Evolutionary conservation across 164 flowering plant species (phyloP).

Genomic region (Buxus sempervirens): DNA sequence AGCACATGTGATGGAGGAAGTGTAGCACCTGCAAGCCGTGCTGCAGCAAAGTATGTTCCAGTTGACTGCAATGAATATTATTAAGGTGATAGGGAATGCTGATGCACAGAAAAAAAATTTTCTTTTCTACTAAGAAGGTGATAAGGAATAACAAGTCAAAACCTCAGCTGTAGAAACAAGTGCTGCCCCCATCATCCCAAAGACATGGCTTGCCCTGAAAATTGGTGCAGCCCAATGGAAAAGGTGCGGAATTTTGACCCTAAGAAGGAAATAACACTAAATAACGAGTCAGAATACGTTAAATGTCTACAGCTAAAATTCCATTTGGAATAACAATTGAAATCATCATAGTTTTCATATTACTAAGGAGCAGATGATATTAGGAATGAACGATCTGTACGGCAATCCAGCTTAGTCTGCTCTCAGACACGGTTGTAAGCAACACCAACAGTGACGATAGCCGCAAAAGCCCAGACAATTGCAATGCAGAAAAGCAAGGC

Average conservation of each 20-base stretch:
- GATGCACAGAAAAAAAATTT: background rate
- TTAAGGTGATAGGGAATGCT: background rate
- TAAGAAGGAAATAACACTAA: conserved; percentile 18
- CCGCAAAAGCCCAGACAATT: conserved; percentile 86
- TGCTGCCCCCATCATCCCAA: conserved; percentile 99
- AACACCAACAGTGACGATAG: conserved; percentile 78
- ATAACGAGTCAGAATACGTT: background rate
- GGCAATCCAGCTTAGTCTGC: conserved; percentile 65
- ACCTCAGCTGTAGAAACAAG: conserved; percentile 94
- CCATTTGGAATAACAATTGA: background rate
- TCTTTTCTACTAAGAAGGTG: background rate
- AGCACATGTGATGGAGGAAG: conserved; percentile 84
- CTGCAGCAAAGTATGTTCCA: conserved; percentile 80
- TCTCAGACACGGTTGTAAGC: conserved; percentile 63
- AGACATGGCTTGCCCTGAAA: conserved; percentile 86
- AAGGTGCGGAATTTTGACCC: conserved; percentile 92
- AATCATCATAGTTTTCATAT: background rate
- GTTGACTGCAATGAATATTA: conserved; percentile 59
- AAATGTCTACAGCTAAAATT: background rate
- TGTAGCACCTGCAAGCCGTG: conserved; percentile 92
- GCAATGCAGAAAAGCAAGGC: conserved; percentile 72
- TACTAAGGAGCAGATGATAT: conserved; percentile 91
- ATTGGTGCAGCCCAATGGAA: conserved; percentile 96
- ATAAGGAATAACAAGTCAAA: background rate
- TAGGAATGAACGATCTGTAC: conserved; percentile 65